Evolutionary conservation across 73 alveolate genomes (phyloP), one percentile per base, ranked within the genome.

Genomic region (Uronychia binucleata): DNA sequence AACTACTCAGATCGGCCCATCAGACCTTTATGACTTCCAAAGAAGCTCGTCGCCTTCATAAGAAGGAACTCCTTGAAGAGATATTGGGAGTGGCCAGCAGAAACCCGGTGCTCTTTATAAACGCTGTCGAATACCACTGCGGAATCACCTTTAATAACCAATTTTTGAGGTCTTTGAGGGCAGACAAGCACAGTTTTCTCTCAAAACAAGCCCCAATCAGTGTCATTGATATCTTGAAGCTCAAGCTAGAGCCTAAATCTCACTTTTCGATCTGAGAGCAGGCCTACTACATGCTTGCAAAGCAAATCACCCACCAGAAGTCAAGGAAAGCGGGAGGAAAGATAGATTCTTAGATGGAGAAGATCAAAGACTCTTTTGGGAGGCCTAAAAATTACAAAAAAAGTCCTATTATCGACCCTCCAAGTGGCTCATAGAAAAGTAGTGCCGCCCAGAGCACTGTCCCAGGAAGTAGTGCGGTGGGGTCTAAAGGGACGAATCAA

Each of bases 101-200:
- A 59, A 58, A 32, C 28, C 96, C 96, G 19, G 75, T 83, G n/a
- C 82, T 59, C 1, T 90, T 86, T 74, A 77, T 90, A 34, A 90
- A 90, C 33, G 87, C 91, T 28, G 79, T 90, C 32, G 33, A 86
- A 57, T 29, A 60, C 33, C 91, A 86, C 33, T 86, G 78, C 67
- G 59, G 74, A 26, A 34, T 90, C 25, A 81, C 59, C 11, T 67
- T 90, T 60, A 59, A 79, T 67, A 80, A 86, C 29, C 88, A 86
- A 58, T 31, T 86, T 31, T 59, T 86, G 14, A 60, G 86, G 30
- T 57, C 34, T 0, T 74, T 34, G 34, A 79, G 91, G 29, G 33
- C 76, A 25, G 96, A 90, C 57, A 75, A 79, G 81, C 86, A 74
- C 77, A 33, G 33, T 26, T 85, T 81, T 75, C 57, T 85, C 26